phyloP scores from a whole-genome alignment of 257 asterid genomes.

The Ballota nigra region DNA sequence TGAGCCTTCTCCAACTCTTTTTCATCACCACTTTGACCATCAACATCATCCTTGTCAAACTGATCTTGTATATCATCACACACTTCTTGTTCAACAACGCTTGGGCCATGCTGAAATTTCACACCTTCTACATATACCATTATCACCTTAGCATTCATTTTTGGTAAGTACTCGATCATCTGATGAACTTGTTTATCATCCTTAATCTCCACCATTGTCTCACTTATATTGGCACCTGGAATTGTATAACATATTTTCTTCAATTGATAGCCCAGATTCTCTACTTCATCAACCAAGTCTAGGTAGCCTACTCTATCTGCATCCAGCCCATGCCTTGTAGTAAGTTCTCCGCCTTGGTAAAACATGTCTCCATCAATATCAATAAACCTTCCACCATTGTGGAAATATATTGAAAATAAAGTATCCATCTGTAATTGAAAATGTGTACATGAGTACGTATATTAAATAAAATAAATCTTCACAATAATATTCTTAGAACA shows the following conservation, averaged over 20 bases:
- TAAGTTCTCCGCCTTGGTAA: not conserved
- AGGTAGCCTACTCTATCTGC: not conserved
- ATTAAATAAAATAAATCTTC: too few relatives aligned
- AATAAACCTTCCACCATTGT: not conserved
- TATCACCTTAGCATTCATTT: not conserved
- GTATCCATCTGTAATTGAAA: not conserved
- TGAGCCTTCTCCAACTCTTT: too few relatives aligned
- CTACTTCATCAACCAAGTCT: not conserved
- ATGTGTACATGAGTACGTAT: too few relatives aligned
- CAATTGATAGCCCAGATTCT: not conserved
- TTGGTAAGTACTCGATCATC: not conserved
- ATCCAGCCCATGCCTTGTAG: not conserved
- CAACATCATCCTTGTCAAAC: too few relatives aligned
- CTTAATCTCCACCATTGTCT: too few relatives aligned
- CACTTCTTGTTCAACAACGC: too few relatives aligned
- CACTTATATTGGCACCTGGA: not conserved
- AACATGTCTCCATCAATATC: not conserved
- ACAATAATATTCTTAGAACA: too few relatives aligned
- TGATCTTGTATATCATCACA: too few relatives aligned
- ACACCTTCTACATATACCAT: not conserved
- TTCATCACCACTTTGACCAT: too few relatives aligned
- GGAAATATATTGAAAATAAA: not conserved
- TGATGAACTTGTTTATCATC: not conserved
- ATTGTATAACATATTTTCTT: not conserved
- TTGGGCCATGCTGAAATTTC: not conserved